Percentiles rank a stretch among this genome's conserved stretches.
These are phyloP conservation scores for Meyerozyma carpophila DNA, from an alignment of 1,139 yeast species.

Conservation along the genomic window DNA sequence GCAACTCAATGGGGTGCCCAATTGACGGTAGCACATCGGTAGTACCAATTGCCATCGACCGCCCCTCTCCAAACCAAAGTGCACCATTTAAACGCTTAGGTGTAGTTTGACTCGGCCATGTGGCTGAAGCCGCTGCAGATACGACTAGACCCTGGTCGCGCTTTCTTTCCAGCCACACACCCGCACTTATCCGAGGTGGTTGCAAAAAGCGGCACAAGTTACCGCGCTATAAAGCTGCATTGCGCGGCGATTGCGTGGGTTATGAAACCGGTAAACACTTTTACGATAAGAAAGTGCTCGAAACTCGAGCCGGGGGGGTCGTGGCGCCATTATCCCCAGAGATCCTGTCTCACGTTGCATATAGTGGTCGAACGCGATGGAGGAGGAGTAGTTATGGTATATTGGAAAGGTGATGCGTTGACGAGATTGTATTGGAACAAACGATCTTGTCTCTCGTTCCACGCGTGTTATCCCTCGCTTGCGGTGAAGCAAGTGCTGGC, in stretches of 20 bases:
- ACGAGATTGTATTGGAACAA: not conserved
- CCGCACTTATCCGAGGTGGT: not conserved
- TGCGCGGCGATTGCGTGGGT: not conserved
- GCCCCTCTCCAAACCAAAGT: too few species aligned
- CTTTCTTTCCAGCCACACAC: not conserved
- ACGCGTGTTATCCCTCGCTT: not conserved
- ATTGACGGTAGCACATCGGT: too few species aligned
- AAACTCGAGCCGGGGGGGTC: not conserved
- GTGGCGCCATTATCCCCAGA: not conserved
- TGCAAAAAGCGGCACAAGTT: not conserved
- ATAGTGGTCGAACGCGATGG: not conserved
- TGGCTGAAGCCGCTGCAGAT: not conserved
- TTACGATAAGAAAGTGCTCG: not conserved
- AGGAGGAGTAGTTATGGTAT: not conserved
- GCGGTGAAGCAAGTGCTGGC: not conserved
- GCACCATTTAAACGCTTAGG: too few species aligned
- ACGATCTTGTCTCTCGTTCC: not conserved
- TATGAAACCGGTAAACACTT: not conserved
- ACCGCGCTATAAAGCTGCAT: not conserved
- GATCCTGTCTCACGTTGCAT: not conserved
- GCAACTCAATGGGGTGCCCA: too few species aligned
- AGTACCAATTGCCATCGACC: too few species aligned
- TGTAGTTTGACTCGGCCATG: too few species aligned
- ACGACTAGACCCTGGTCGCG: not conserved
- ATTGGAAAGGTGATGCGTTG: not conserved